These are phyloP conservation scores for Eudorina sp. DNA, from an alignment of 139 green algal species.

Conservation along the genomic window DNA sequence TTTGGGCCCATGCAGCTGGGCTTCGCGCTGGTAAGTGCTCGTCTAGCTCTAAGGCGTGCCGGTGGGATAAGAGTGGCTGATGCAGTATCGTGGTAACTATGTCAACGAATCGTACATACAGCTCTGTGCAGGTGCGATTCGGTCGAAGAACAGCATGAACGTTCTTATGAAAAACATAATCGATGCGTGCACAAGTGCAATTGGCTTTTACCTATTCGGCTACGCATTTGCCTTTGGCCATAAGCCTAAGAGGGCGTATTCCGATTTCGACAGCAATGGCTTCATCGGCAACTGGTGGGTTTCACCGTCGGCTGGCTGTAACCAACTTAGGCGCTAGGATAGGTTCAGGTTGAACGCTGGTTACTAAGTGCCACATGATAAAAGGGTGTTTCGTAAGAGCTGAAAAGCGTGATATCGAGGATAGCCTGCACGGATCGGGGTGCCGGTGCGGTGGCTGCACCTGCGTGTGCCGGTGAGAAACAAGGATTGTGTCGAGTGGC, in stretches of 20 bases:
- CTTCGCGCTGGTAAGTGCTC: conserved; percentile 32
- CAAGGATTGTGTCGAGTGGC: no score
- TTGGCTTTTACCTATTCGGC: conserved; percentile 72
- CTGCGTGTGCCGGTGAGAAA: no score
- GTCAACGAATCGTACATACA: not conserved
- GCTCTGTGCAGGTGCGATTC: conserved; percentile 82
- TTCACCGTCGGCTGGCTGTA: no score
- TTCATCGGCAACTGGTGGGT: conserved; percentile 47
- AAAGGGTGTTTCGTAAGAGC: no score
- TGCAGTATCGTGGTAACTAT: no score
- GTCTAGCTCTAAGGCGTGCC: not conserved
- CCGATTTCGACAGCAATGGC: no score
- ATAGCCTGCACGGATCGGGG: no score
- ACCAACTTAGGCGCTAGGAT: no score
- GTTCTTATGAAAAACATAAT: conserved; percentile 87
- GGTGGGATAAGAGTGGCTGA: not conserved
- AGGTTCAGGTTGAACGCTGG: no score
- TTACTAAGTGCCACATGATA: no score
- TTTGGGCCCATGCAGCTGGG: conserved; percentile 45
- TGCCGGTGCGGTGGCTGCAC: no score
- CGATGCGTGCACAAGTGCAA: conserved; percentile 73
- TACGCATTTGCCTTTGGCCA: conserved; percentile 68
- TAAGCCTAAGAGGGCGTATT: not conserved
- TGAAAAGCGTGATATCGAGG: no score
- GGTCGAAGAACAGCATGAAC: conserved; percentile 88